Evolutionary conservation across 768 basidiomycete genomes (phyloP).

Genomic region (Lentinula sp.): DNA sequence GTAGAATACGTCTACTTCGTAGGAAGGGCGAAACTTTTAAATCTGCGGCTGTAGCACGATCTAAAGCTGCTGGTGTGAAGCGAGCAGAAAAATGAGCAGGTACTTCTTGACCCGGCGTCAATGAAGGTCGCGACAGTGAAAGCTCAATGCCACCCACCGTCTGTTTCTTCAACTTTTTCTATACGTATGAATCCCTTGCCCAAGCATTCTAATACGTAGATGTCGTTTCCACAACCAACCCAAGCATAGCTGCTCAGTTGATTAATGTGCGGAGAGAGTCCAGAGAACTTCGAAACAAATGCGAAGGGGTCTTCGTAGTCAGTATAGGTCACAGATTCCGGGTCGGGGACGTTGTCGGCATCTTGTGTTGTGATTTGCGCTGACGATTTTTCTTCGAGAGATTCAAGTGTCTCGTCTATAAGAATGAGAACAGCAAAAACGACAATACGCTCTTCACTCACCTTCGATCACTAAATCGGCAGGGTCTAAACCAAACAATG

Average conservation of each 20-base stretch:
- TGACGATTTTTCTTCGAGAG: conserved; percentile 37
- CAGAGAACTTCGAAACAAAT: conserved; percentile 42
- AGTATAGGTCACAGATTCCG: conserved; percentile 61
- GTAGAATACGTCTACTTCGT: conserved; percentile 45
- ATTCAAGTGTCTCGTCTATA: conserved; percentile 46
- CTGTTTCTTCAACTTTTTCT: conserved; percentile 33
- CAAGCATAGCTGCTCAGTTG: conserved; percentile 59
- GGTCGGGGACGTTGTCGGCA: conserved; percentile 38
- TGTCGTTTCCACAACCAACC: conserved; percentile 71
- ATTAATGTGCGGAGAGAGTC: conserved; percentile 44
- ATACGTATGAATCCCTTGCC: conserved; percentile 65
- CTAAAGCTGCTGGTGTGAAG: conserved; percentile 48
- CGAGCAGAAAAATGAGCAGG: conserved; percentile 38
- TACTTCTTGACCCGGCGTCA: conserved; percentile 16
- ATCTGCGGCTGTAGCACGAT: conserved; percentile 33
- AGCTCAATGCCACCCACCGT: conserved; percentile 20
- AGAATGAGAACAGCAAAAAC: conserved; percentile 3
- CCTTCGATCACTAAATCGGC: conserved; percentile 56
- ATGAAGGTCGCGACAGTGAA: background rate
- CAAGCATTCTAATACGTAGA: conserved; percentile 73
- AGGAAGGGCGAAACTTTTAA: conserved; percentile 50
- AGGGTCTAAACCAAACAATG: conserved; percentile 83
- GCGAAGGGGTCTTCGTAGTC: conserved; percentile 76
- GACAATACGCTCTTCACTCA: conserved; percentile 19
- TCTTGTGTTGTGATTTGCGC: conserved; percentile 18